Conservation (phyloP, 2,329 filamentous ascomycete species). For the Tolypocladium cylindrosporum region DNA sequence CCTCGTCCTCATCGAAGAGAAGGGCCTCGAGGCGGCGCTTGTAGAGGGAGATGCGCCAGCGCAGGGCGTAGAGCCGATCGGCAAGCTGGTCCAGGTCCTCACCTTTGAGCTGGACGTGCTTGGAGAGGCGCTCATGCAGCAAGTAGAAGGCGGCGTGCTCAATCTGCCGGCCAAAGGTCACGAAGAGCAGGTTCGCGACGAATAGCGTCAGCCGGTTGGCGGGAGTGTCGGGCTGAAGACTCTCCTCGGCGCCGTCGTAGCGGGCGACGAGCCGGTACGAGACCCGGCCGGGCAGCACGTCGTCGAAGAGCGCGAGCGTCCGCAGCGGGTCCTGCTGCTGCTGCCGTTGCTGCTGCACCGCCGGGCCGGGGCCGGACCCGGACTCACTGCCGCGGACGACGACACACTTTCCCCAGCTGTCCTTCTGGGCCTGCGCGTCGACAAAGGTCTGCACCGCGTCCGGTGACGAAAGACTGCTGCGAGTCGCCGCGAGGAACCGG, state of each 20-base stretch:
- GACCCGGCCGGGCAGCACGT: neutral
- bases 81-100: neutral
- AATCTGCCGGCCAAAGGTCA: neutral
- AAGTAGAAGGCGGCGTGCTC: neutral
- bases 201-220: neutral
- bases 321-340: neutral
- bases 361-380: neutral
- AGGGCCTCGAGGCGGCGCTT: neutral
- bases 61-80: neutral
- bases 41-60: neutral
- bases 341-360: neutral
- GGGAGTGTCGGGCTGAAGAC: neutral
- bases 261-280: neutral
- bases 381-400: neutral
- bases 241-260: neutral
- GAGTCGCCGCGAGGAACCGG: neutral
- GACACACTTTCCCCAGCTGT: neutral
- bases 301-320: neutral
- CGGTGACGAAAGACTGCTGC: neutral
- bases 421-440: neutral
- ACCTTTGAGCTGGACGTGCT: neutral
- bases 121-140: neutral
- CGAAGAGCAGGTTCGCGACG: neutral
- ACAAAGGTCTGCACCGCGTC: neutral
- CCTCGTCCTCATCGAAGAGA: neutral